Conservation (phyloP, 2,329 filamentous ascomycete species). For the Zasmidium citrigriseum region DNA sequence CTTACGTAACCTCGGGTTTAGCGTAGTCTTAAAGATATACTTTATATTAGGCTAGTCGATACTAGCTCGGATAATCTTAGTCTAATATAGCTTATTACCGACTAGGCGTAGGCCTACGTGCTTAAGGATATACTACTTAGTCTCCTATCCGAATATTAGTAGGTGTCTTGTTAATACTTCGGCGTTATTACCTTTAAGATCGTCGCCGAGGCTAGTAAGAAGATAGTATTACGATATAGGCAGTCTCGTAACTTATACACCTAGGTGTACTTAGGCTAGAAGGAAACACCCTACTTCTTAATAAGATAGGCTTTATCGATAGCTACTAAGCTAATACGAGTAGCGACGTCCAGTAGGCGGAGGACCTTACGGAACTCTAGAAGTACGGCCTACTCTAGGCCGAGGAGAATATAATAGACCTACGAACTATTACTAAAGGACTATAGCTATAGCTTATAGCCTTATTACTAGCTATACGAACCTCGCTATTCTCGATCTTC, state of each 20-base stretch:
- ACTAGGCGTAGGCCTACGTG: not conserved
- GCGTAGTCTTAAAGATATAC: not conserved
- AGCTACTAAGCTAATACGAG: not conserved
- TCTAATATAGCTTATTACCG: not conserved
- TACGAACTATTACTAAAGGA: too few relatives aligned
- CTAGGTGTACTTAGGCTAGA: not conserved
- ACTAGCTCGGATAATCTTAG: constrained; percentile 2
- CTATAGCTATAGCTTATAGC: too few relatives aligned
- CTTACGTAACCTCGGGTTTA: not conserved
- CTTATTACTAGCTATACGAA: too few relatives aligned
- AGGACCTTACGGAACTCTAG: not conserved
- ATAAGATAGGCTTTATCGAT: not conserved
- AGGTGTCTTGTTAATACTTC: too few relatives aligned
- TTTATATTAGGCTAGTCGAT: not conserved
- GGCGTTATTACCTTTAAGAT: not conserved
- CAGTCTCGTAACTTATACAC: not conserved
- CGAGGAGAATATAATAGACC: not conserved
- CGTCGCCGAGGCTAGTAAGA: not conserved
- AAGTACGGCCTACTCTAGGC: not conserved
- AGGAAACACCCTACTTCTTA: not conserved
- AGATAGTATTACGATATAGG: not conserved
- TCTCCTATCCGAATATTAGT: too few relatives aligned
- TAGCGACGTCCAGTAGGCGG: not conserved
- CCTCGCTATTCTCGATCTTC: not conserved
- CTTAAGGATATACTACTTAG: not conserved